These are phyloP conservation scores for Ascoidea rubescens DNA, from an alignment of 805 yeast species.

Conservation along the genomic window DNA sequence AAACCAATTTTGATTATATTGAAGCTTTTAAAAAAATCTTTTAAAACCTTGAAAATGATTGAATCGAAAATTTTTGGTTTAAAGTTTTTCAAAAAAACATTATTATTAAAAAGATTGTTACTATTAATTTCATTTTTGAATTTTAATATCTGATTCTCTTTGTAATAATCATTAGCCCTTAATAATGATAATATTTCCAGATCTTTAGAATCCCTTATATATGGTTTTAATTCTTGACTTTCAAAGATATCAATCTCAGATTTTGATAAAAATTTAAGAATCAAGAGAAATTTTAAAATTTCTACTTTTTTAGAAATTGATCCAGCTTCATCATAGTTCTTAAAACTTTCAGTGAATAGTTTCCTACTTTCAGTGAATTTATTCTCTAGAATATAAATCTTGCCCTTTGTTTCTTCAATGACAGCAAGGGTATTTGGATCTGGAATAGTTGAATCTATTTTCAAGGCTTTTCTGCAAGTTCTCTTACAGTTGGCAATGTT, in stretches of 20 bases:
- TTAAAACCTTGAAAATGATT: conserved; percentile 3
- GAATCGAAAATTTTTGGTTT: conserved; percentile 2
- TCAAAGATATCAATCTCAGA: conserved; percentile 59
- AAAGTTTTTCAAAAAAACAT: conserved; percentile 2
- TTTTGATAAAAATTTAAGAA: conserved; percentile 45
- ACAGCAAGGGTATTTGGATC: conserved; percentile 67
- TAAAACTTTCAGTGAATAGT: conserved; percentile 40
- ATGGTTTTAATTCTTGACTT: conserved; percentile 55
- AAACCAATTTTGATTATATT: conserved; percentile 1
- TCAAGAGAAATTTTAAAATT: conserved; percentile 45
- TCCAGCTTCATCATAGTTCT: conserved; percentile 53
- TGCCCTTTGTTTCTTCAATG: conserved; percentile 67
- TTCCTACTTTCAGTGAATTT: conserved; percentile 42
- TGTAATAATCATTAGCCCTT: conserved; percentile 1
- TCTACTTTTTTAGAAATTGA: conserved; percentile 40
- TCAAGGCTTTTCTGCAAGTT: conserved; percentile 33
- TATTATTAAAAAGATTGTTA: background rate
- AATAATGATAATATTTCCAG: conserved; percentile 2
- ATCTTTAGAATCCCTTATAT: conserved; percentile 13
- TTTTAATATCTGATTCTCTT: conserved; percentile 1
- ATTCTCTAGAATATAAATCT: conserved; percentile 43
- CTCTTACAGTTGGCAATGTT: conserved; percentile 26
- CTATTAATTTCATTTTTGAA: conserved; percentile 2
- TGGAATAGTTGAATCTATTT: conserved; percentile 47
- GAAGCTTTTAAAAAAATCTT: conserved; percentile 4